These are phyloP conservation scores for Chytriomyces sp. DNA, from an alignment of 192 early-diverging fungal genomes.

Conservation along the genomic window DNA sequence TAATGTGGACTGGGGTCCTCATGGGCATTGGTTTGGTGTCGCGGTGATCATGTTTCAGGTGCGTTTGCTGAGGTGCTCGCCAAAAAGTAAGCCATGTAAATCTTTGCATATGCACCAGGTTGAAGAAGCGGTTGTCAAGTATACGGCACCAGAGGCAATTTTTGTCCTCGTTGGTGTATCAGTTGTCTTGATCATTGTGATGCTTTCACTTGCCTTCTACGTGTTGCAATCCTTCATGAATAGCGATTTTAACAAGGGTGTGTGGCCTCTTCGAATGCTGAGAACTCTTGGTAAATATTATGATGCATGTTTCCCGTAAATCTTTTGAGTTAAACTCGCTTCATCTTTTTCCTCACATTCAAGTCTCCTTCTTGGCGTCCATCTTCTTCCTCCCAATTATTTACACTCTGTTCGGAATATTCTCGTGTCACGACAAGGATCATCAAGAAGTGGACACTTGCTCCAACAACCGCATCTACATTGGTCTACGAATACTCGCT, in stretches of 20 bases:
- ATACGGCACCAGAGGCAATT: conserved; percentile 26
- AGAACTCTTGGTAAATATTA: conserved; percentile 24
- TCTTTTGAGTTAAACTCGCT: not conserved
- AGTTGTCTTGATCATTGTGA: conserved; percentile 26
- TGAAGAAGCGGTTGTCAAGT: conserved; percentile 39
- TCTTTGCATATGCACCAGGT: conserved; percentile 3
- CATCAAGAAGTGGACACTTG: not conserved
- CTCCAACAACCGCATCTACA: conserved; percentile 14
- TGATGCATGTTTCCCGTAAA: not conserved
- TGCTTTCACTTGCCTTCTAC: conserved; percentile 35
- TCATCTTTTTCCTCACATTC: too few species aligned
- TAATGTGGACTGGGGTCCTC: conserved; percentile 34
- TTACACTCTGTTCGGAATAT: conserved; percentile 34
- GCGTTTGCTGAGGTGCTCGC: not conserved
- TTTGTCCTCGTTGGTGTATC: conserved; percentile 30
- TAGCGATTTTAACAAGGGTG: conserved; percentile 38
- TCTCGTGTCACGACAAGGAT: conserved; percentile 16
- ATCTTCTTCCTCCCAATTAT: conserved; percentile 38
- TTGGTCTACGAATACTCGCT: conserved; percentile 25
- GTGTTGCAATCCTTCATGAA: conserved; percentile 34
- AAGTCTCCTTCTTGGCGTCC: conserved; percentile 38
- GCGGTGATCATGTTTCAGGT: conserved; percentile 33
- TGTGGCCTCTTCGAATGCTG: conserved; percentile 34
- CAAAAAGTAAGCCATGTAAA: not conserved
- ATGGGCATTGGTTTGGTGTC: conserved; percentile 23